A percentile compares a stretch with the other conserved stretches of the same genome.
phyloP scores from a whole-genome alignment of 805 yeast genomes.

The Starmerella bombicola region DNA sequence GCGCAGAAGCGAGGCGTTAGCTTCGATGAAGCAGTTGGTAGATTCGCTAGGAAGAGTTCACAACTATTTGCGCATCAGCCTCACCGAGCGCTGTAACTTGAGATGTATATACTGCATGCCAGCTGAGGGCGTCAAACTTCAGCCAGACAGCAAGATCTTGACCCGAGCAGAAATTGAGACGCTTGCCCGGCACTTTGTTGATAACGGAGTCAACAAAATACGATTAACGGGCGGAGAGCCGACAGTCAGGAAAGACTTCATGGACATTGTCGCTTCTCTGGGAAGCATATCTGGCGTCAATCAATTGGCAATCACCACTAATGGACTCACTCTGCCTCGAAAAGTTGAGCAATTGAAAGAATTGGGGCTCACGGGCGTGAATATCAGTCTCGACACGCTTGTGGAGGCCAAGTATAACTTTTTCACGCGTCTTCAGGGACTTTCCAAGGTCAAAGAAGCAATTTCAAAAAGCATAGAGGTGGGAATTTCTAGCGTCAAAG shows the following conservation, averaged over 20 bases:
- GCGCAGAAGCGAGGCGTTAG: too few relatives aligned
- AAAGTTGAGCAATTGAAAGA: constrained; percentile 34
- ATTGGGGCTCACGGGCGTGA: constrained; percentile 38
- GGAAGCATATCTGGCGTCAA: constrained; percentile 33
- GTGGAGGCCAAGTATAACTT: constrained; percentile 39
- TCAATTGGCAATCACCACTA: constrained; percentile 41
- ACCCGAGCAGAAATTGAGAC: constrained; percentile 36
- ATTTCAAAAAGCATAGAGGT: constrained; percentile 35
- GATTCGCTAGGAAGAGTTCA: constrained; percentile 38
- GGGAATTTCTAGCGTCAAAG: constrained; percentile 36
- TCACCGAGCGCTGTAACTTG: constrained; percentile 41
- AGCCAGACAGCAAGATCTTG: constrained; percentile 34
- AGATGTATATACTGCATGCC: constrained; percentile 43
- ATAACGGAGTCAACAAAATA: constrained; percentile 40
- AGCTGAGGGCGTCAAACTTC: constrained; percentile 41
- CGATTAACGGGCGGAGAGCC: constrained; percentile 49
- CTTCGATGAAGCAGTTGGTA: constrained; percentile 5
- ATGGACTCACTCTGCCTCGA: constrained; percentile 40
- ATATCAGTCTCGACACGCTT: constrained; percentile 40
- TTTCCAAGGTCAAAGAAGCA: constrained; percentile 35
- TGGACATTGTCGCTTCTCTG: constrained; percentile 33
- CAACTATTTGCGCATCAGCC: constrained; percentile 39
- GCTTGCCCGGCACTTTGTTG: constrained; percentile 35
- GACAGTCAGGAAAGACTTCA: constrained; percentile 40
- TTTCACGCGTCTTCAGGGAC: constrained; percentile 41